These are phyloP conservation scores for Dactylellina leptospora DNA, from an alignment of 2,329 filamentous ascomycete species.

Conservation along the genomic window DNA sequence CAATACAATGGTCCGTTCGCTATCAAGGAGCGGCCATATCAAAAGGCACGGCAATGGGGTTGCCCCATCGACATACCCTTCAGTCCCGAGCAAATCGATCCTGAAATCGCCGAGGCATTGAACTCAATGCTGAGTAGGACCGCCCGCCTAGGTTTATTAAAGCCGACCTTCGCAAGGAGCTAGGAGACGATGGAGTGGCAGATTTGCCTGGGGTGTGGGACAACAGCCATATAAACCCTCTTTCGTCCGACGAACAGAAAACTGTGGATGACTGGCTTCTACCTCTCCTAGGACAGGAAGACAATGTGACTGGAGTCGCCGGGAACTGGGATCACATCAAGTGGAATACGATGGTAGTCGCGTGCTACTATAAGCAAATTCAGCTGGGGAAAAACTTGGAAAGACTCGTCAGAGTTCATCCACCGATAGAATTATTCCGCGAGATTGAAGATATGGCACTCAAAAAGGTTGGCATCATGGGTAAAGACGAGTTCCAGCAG, in stretches of 20 bases:
- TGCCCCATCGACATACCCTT: slow-evolving; percentile 35
- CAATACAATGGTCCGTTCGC: slow-evolving; percentile 39
- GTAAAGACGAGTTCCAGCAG: slow-evolving; percentile 6
- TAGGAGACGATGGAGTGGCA: not conserved
- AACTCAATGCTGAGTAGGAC: slow-evolving; percentile 17
- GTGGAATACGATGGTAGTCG: slow-evolving; percentile 43
- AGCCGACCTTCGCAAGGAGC: not conserved
- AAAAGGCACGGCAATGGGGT: not conserved
- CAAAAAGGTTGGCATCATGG: slow-evolving; percentile 23
- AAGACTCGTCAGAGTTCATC: slow-evolving; percentile 17
- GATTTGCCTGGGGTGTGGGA: no score
- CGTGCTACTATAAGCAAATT: slow-evolving; percentile 21
- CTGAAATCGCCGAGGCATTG: slow-evolving; percentile 10
- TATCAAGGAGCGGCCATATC: slow-evolving; percentile 7
- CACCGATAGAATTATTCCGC: slow-evolving; percentile 24
- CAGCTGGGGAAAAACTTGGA: slow-evolving; percentile 19
- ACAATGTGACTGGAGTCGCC: slow-evolving; percentile 35
- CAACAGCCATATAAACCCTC: no score
- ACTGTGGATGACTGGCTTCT: slow-evolving; percentile 21
- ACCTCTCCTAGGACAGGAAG: slow-evolving; percentile 39
- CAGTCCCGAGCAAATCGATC: slow-evolving; percentile 8
- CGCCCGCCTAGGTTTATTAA: no score
- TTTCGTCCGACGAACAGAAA: not conserved
- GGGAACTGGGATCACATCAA: slow-evolving; percentile 48
- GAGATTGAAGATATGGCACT: slow-evolving; percentile 10